Conservation (phyloP, 1,139 yeast species). For the Lizanozyma gosingica region DNA sequence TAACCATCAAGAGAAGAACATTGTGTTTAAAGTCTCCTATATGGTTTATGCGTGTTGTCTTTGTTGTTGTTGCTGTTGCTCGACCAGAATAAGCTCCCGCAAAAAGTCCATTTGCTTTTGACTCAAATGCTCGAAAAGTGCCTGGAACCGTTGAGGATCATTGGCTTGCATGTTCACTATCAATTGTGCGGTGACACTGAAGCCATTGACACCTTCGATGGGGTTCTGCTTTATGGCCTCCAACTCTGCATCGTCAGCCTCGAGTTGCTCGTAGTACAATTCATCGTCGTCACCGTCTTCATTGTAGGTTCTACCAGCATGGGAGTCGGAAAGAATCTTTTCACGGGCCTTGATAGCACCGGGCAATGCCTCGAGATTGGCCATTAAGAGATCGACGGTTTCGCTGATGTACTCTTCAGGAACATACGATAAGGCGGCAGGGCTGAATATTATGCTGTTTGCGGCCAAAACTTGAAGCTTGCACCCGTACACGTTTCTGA, state of each 20-base stretch:
- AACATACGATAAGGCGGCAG: constrained; percentile 19
- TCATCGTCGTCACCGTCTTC: constrained; percentile 20
- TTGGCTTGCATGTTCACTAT: not conserved
- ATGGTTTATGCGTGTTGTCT: too few relatives aligned
- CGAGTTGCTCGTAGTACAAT: constrained; percentile 31
- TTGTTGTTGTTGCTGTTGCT: too few relatives aligned
- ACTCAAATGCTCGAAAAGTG: not conserved
- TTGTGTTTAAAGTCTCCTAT: too few relatives aligned
- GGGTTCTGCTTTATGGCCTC: constrained; percentile 48
- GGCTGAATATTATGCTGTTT: constrained; percentile 15
- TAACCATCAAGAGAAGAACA: too few relatives aligned
- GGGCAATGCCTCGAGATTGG: constrained; percentile 38
- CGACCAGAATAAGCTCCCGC: too few relatives aligned
- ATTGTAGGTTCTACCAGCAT: constrained; percentile 20
- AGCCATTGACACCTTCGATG: constrained; percentile 39
- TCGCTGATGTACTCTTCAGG: constrained; percentile 28
- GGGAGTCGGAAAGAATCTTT: constrained; percentile 20
- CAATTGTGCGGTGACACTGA: constrained; percentile 6
- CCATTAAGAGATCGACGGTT: constrained; percentile 30
- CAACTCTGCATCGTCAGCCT: constrained; percentile 44
- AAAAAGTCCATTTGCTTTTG: not conserved
- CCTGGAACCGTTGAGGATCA: not conserved
- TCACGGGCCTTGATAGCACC: constrained; percentile 38
- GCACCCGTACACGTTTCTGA: constrained; percentile 49
- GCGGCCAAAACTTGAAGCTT: constrained; percentile 42